These are phyloP conservation scores for Trypanosoma scelopori DNA, from an alignment of 208 protist genomes.

Conservation along the genomic window DNA sequence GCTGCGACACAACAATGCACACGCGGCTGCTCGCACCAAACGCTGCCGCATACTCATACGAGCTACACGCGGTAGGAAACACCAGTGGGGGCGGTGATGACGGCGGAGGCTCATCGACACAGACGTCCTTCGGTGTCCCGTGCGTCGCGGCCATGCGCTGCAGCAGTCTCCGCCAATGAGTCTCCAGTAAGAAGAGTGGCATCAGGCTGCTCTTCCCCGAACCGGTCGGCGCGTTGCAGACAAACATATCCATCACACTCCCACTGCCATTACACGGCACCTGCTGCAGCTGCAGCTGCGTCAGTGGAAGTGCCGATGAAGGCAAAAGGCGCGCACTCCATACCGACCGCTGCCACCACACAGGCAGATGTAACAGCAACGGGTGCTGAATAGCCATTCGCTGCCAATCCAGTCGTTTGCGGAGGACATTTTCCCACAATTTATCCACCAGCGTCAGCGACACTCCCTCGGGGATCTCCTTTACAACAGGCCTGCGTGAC, in stretches of 20 bases:
- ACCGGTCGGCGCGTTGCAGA: constrained; percentile 65
- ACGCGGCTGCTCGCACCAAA: constrained; percentile 53
- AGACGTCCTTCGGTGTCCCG: background rate
- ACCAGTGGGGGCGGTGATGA: constrained; percentile 32
- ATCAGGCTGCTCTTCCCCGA: constrained; percentile 74
- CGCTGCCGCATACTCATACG: constrained; percentile 34
- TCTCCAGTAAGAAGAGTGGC: constrained; percentile 64
- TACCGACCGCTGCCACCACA: constrained; percentile 14
- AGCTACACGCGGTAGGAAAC: constrained; percentile 22
- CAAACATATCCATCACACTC: constrained; percentile 25
- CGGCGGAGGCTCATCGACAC: constrained; percentile 3
- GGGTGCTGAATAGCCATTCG: background rate
- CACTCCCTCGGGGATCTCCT: background rate
- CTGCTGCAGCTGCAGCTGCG: no score
- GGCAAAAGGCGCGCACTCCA: constrained; percentile 14
- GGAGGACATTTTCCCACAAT: constrained; percentile 13
- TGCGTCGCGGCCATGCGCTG: constrained; percentile 19
- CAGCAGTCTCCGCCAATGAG: constrained; percentile 57
- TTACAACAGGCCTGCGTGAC: no score
- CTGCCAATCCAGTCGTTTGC: constrained; percentile 18
- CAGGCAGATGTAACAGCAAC: background rate
- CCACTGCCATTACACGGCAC: no score
- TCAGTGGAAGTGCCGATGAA: constrained; percentile 14
- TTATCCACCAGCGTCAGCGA: constrained; percentile 20
- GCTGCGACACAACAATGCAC: constrained; percentile 80